A percentile compares a stretch with the other conserved stretches of the same genome.
Conservation (phyloP, 371 early-diverging fungal species). For the Mortierella sp. region DNA sequence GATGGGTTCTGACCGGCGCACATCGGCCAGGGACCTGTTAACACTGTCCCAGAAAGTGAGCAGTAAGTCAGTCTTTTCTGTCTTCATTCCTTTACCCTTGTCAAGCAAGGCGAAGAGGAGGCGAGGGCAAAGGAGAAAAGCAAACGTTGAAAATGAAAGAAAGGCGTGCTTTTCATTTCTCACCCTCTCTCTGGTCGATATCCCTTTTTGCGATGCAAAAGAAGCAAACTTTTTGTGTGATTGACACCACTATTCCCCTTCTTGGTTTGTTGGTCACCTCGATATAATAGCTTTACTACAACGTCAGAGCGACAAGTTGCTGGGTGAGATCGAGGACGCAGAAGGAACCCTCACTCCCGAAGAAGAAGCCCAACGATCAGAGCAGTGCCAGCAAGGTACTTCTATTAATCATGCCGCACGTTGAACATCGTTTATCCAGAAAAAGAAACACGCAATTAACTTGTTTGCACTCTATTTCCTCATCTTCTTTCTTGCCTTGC, state of each 20-base stretch:
- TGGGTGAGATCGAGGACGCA: conserved; percentile 23
- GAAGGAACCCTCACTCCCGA: conserved; percentile 15
- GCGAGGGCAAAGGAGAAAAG: not conserved
- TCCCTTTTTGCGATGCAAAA: not conserved
- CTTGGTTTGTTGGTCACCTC: not conserved
- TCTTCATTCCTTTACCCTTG: not conserved
- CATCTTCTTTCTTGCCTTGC: not conserved
- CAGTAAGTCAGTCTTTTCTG: conserved; percentile 31
- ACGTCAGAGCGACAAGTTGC: conserved; percentile 31
- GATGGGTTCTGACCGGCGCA: conserved; percentile 52
- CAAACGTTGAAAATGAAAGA: not conserved
- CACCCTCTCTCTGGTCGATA: not conserved
- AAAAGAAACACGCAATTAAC: not conserved
- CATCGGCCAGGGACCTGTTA: conserved; percentile 54
- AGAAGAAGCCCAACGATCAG: conserved; percentile 15
- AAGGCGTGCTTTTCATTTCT: not conserved
- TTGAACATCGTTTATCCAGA: not conserved
- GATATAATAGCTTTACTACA: conserved; percentile 32
- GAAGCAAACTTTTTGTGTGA: not conserved
- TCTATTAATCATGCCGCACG: not conserved
- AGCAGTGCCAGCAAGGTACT: conserved; percentile 39
- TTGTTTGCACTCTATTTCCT: not conserved
- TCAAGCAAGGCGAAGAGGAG: not conserved
- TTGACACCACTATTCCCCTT: not conserved
- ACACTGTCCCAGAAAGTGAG: conserved; percentile 54